These are phyloP conservation scores for Ajuga chamaepitys DNA, from an alignment of 257 asterid genomes.

Conservation along the genomic window DNA sequence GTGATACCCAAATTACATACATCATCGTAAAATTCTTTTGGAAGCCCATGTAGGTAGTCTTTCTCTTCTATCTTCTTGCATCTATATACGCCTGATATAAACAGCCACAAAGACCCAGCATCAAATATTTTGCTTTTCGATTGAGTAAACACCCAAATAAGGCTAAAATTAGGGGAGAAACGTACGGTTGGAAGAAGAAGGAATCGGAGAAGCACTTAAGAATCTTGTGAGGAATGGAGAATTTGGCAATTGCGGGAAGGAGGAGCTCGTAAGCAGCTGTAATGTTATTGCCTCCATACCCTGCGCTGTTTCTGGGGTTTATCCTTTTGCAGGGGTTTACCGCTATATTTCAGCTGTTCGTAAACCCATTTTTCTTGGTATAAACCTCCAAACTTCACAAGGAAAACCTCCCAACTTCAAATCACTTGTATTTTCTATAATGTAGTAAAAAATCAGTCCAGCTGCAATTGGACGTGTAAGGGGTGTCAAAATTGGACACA, in stretches of 20 bases:
- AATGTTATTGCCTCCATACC: constrained; percentile 47
- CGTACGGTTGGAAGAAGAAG: constrained; percentile 30
- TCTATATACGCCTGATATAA: constrained; percentile 28
- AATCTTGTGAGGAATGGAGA: constrained; percentile 17
- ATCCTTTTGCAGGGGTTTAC: constrained; percentile 9
- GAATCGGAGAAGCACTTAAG: constrained; percentile 15
- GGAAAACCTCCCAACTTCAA: too few relatives aligned
- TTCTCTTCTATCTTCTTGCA: constrained; percentile 56
- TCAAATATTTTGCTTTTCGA: neutral
- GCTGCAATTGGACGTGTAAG: too few relatives aligned
- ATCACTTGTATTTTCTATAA: too few relatives aligned
- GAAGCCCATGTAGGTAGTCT: constrained; percentile 59
- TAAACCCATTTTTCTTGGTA: constrained; percentile 4
- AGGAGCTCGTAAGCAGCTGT: constrained; percentile 30
- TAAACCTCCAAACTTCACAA: too few relatives aligned
- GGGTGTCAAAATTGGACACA: too few relatives aligned
- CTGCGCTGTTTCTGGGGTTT: neutral
- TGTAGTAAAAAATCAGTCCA: too few relatives aligned
- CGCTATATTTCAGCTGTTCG: neutral
- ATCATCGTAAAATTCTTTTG: constrained; percentile 81
- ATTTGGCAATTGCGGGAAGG: constrained; percentile 19
- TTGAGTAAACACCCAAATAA: neutral
- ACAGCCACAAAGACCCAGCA: neutral
- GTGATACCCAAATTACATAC: constrained; percentile 25
- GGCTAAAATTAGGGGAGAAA: neutral